Evolutionary conservation across 176 grass and related monocot genomes (phyloP), one percentile per base, ranked within the genome.

Genomic region (Eleusine indica): DNA sequence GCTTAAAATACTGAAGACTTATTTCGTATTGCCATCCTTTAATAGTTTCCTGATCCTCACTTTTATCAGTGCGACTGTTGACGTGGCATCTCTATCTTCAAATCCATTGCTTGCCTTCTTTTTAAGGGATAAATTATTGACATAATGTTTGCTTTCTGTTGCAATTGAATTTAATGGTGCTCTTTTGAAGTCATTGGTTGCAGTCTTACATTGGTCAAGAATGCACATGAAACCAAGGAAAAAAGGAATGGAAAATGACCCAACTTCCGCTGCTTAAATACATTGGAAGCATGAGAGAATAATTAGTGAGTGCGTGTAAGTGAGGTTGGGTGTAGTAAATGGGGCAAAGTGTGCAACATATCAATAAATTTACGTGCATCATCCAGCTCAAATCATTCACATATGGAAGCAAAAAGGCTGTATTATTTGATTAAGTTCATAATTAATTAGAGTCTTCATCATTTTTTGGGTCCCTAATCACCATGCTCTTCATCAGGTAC

Each of bases 401-500:
- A 63, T 3, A 83, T 48, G 75, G 51, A 79, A 42, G 68, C 53
- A 69, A 80, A 69, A 85, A 63, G 82, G 64, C 30, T 42, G 22
- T 70, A 18, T 52, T 51, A 5, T 68, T 51, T 7, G 41, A 75
- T 58, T 76, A 81, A 63, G 56, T 40, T 67, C 81, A 21, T 53
- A 73, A 61, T 60, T n/a, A 44, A 21, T 40, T 73, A 68, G 61
- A 52, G 58, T 77, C 18, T 21, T 73, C 48, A 73, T 70, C 54
- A 4, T 74, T 69, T 40, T 78, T 49, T 74, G 69, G 29, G 60
- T 56, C 9, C 52, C 51, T 84, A 47, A 68, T 79, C 12, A 64
- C 78, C 68, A 53, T 47, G 51, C 15, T 69, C 54, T 88, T 82
- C 40, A 35, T 84, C 83, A 99, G 96, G 78, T 99, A 78, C 96